Base-by-base conservation (phyloP, 2,329 filamentous ascomycete species). In the Claviceps monticola region DNA sequence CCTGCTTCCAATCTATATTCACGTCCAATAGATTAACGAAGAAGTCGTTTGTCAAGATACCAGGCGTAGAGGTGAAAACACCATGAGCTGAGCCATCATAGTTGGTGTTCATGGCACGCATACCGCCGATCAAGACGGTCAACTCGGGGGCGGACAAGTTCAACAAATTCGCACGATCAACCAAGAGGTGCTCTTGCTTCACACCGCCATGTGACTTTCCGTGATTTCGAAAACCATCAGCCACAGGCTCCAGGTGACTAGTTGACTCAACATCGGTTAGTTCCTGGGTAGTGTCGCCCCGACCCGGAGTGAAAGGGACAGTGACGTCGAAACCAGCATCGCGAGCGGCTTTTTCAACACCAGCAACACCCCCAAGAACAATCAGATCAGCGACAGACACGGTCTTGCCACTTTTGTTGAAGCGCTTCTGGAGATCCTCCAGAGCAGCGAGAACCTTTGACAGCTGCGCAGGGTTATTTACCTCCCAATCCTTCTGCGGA, bases 151-250 rank as follows among this genome's bases (percentile, higher is more conserved):
- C 76, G 8, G 83, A 76, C 7, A 90, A 79, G 2, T 74, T 85
- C 16, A 90, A 78, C 19, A 85, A 78, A 55, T 85, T 73, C 1
- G 86, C 86, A 56, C 73, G 75, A 75, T 90, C 86, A 48, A 90
- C 74, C 19, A 89, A 76, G 62, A 80, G 74, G 60, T 86, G 76
- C 70, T 90, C 86, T 6, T 79, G 75, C 58, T 73, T 74, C 36
- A 81, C 82, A 43, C 81, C 79, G 1, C 67, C 54, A 3, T 74
- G 80, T 1, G 77, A 77, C 57, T 76, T 72, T 61, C 84, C 84
- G 63, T 85, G 88, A 76, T 86, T 89, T 63, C 85, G 83, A 84
- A 90, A 89, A 5, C 83, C 84, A 56, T 90, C 86, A n/a, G 75
- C 76, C 34, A 71, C 58, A 1, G 86, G 84, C 72, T 88, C 78